Conservation (phyloP, 495 filamentous ascomycete genomes). For the Hyaloscypha bicolor region DNA sequence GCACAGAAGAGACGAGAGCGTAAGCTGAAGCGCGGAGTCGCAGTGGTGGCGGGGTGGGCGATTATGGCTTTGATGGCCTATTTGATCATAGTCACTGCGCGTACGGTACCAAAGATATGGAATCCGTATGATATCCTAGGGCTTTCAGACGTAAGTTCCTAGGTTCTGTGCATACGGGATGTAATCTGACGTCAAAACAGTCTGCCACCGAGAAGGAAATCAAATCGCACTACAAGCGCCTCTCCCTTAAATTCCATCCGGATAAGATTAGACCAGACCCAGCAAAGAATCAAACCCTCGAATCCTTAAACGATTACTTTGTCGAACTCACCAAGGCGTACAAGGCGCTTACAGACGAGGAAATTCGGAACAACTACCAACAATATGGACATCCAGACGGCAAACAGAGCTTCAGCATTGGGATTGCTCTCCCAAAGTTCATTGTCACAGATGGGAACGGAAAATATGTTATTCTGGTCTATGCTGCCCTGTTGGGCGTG, state of each 20-base stretch:
- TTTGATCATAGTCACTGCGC: slow-evolving; percentile 78
- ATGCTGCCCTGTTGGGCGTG: slow-evolving; percentile 83
- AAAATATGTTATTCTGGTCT: slow-evolving; percentile 91
- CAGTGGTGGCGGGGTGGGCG: slow-evolving; percentile 75
- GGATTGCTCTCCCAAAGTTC: slow-evolving; percentile 92
- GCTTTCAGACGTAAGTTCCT: slow-evolving; percentile 69
- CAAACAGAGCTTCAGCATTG: slow-evolving; percentile 97
- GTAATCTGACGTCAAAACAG: slow-evolving; percentile 42
- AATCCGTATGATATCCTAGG: slow-evolving; percentile 95
- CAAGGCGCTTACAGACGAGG: slow-evolving; percentile 95
- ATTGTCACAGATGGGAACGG: slow-evolving; percentile 92
- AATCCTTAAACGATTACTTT: slow-evolving; percentile 82
- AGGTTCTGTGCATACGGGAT: slow-evolving; percentile 15
- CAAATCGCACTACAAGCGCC: slow-evolving; percentile 81
- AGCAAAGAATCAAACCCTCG: slow-evolving; percentile 84
- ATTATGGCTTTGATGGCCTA: slow-evolving; percentile 93
- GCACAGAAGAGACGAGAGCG: slow-evolving; percentile 90
- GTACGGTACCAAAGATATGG: slow-evolving; percentile 77
- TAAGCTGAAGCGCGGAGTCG: slow-evolving; percentile 81
- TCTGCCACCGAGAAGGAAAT: slow-evolving; percentile 86
- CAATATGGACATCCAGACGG: slow-evolving; percentile 97
- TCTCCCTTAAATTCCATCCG: slow-evolving; percentile 86
- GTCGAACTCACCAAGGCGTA: slow-evolving; percentile 96
- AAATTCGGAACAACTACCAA: slow-evolving; percentile 92
- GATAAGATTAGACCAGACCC: slow-evolving; percentile 86